Evolutionary conservation across 1,139 yeast genomes (phyloP), one percentile per base, ranked within the genome.

Genomic region (Scheffersomyces illinoinensis): DNA sequence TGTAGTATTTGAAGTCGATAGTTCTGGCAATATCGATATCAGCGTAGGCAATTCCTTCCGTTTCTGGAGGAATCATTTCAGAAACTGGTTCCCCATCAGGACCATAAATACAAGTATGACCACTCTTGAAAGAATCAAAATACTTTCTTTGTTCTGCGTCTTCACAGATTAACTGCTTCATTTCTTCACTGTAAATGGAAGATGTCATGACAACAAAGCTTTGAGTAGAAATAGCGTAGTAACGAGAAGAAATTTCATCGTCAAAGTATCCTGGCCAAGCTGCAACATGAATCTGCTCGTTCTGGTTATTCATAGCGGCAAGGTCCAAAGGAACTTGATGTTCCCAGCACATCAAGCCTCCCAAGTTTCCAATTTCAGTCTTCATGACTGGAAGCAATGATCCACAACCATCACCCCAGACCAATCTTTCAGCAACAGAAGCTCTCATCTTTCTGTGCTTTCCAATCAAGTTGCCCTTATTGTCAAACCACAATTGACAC

Each of bases 251-350:
- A 4, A 17, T 39, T 12, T 12, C 18, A 43, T 20, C 46, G 26
- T 33, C 47, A 39, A 17, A 21, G 14, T 39, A 19, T 3, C 48
- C 23, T 6, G 62, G 62, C 62, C 62, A 59, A 18, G 58, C 54
- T 23, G 56, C 62, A 56, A 59, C 53, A 53, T 59, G 62, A 19
- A 59, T 54, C 33, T 59, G 49, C 50, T 59, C 62, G 43, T 58
- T 50, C 52, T 59, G 61, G 10, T 49, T 53, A 39, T 48, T 48
- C 51, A 48, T 48, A 8, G 51, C 51, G 8, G 51, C 51, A 48
- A 48, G 51, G 14, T 48, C 51, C n/a, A 48, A 48, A 17, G 51
- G 51, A 18, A 48, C 51, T 20, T 48, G 51, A 48, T 48, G 51
- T 48, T 48, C 51, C 51, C 51, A 48, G 51, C 51, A 48, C 51